These are phyloP conservation scores for Mycena sanguinolenta DNA, from an alignment of 768 basidiomycete species.

Conservation along the genomic window DNA sequence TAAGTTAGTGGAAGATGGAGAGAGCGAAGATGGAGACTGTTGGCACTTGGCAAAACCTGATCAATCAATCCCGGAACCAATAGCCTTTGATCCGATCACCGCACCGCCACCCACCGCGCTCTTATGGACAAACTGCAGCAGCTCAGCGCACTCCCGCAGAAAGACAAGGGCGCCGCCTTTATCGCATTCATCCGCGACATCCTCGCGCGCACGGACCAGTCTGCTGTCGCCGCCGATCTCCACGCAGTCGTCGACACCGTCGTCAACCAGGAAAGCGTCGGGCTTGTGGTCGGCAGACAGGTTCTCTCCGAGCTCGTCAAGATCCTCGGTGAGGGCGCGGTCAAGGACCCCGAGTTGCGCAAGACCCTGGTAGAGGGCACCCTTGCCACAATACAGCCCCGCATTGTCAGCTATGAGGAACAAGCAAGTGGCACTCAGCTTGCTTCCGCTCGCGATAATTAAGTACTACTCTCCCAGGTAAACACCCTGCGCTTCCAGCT, in stretches of 20 bases:
- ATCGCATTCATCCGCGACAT: constrained; percentile 76
- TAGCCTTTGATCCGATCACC: too few species aligned
- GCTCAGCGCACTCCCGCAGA: constrained; percentile 71
- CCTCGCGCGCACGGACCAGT: constrained; percentile 63
- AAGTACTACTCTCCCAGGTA: constrained; percentile 63
- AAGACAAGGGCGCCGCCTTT: constrained; percentile 87
- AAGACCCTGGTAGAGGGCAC: constrained; percentile 85
- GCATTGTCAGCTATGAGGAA: constrained; percentile 94
- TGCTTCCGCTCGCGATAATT: constrained; percentile 4
- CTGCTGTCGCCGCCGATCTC: constrained; percentile 66
- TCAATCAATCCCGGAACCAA: too few species aligned
- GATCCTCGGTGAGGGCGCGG: constrained; percentile 67
- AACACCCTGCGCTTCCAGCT: constrained; percentile 88
- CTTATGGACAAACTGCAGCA: constrained; percentile 75
- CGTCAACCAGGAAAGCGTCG: constrained; percentile 84
- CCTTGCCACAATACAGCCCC: constrained; percentile 76
- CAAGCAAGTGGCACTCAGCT: constrained; percentile 72
- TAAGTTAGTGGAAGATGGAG: too few species aligned
- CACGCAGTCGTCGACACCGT: constrained; percentile 83
- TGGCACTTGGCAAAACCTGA: not conserved
- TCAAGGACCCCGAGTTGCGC: constrained; percentile 68
- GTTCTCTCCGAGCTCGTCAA: constrained; percentile 89
- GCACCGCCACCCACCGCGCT: constrained; percentile 7
- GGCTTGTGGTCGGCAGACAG: constrained; percentile 90
- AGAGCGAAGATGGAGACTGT: constrained; percentile 25